These are phyloP conservation scores for Cystobasidiaceae sp. DNA, from an alignment of 1,284 basidiomycete species.

Conservation along the genomic window DNA sequence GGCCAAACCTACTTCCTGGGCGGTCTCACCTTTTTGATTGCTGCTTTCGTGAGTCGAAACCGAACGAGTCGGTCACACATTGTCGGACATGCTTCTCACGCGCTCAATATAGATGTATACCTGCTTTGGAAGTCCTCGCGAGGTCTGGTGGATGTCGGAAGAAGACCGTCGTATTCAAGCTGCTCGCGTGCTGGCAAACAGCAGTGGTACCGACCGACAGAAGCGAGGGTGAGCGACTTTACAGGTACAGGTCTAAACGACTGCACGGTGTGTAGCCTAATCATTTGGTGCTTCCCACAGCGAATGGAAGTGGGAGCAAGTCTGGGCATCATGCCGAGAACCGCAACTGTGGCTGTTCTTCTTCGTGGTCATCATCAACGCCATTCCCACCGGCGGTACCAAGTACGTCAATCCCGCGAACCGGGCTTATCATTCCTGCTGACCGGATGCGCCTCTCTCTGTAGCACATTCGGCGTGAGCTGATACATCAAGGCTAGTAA, in stretches of 20 bases:
- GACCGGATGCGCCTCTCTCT: neutral
- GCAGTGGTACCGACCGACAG: slow-evolving; percentile 41
- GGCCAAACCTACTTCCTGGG: slow-evolving; percentile 43
- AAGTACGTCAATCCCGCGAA: slow-evolving; percentile 37
- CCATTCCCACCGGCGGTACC: slow-evolving; percentile 24
- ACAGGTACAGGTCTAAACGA: slow-evolving; percentile 39
- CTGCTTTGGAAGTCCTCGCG: slow-evolving; percentile 43
- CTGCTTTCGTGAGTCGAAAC: slow-evolving; percentile 24
- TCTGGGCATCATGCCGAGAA: slow-evolving; percentile 39
- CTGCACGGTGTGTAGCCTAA: slow-evolving; percentile 20
- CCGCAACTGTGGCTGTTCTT: slow-evolving; percentile 43
- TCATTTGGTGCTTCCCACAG: neutral
- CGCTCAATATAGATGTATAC: slow-evolving; percentile 32
- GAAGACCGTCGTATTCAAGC: slow-evolving; percentile 35
- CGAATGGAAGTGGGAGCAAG: slow-evolving; percentile 43
- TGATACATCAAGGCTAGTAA: no score
- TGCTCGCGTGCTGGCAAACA: slow-evolving; percentile 35
- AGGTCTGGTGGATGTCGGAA: slow-evolving; percentile 42
- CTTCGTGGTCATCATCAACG: slow-evolving; percentile 40
- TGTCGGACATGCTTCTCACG: neutral
- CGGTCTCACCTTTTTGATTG: slow-evolving; percentile 40
- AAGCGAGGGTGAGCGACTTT: slow-evolving; percentile 41
- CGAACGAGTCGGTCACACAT: neutral
- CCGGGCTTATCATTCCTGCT: slow-evolving; percentile 7
- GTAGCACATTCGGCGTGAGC: no score